phyloP scores from a whole-genome alignment of 495 filamentous ascomycete genomes.

The Aspergillus kassunensis region DNA sequence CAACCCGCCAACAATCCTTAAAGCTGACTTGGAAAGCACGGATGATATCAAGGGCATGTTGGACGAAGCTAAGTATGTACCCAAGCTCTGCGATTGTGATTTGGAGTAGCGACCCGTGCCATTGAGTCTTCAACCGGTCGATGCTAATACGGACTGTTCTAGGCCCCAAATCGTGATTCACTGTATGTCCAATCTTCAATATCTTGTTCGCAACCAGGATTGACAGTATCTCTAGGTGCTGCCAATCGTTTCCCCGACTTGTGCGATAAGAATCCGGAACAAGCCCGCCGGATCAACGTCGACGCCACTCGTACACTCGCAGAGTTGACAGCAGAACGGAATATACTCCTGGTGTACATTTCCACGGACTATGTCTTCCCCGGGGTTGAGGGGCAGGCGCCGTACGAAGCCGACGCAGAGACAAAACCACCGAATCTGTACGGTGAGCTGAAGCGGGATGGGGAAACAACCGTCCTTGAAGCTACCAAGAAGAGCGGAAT shows the following conservation, averaged over 20 bases:
- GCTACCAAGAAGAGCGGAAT: conserved; percentile 49
- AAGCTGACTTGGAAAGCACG: conserved; percentile 65
- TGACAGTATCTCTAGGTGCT: conserved; percentile 54
- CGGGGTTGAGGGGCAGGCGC: conserved; percentile 76
- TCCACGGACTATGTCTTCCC: conserved; percentile 95
- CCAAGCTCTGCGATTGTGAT: neutral
- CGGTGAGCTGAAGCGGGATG: conserved; percentile 82
- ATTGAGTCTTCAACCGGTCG: conserved; percentile 2
- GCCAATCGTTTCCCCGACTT: conserved; percentile 89
- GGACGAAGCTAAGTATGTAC: conserved; percentile 49
- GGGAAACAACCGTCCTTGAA: conserved; percentile 68
- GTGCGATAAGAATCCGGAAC: conserved; percentile 73
- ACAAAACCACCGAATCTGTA: conserved; percentile 79
- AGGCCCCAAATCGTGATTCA: conserved; percentile 83
- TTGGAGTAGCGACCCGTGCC: neutral
- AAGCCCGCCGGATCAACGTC: conserved; percentile 72
- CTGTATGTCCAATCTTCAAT: conserved; percentile 49
- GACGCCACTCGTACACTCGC: conserved; percentile 66
- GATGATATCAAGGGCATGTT: conserved; percentile 60
- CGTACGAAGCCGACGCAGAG: conserved; percentile 64
- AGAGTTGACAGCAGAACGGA: conserved; percentile 54
- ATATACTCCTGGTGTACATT: conserved; percentile 82
- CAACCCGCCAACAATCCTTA: conserved; percentile 66
- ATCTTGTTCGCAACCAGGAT: neutral
- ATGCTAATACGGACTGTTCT: conserved; percentile 11